Evolutionary conservation across 306 rosid species (phyloP).

Genomic region (Rosa chinensis): DNA sequence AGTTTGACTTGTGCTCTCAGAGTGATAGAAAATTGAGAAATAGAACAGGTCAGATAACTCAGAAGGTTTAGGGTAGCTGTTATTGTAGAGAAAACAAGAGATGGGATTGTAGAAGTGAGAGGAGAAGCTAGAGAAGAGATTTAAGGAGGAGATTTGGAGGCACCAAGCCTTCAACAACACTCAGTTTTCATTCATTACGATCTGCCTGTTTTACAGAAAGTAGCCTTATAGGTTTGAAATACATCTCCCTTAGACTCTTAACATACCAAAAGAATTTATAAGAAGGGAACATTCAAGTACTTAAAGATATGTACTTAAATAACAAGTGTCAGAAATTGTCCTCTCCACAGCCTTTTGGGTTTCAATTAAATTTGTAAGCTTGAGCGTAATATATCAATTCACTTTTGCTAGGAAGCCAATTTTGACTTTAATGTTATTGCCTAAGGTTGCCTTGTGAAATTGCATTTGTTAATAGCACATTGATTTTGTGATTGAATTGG

Average conservation of each 20-base stretch:
- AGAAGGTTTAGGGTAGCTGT: neutral
- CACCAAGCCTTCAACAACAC: neutral
- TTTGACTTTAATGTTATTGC: neutral
- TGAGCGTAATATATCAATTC: neutral
- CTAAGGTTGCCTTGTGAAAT: no score
- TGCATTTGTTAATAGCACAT: neutral
- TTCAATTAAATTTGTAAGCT: neutral
- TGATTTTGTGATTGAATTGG: conserved; percentile 16
- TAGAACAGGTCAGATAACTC: neutral
- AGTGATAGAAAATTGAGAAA: neutral
- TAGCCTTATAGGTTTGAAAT: neutral
- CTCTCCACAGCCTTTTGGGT: neutral
- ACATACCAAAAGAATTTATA: neutral
- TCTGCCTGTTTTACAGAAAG: neutral
- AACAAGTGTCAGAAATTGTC: neutral
- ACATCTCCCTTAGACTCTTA: neutral
- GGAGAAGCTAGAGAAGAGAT: conserved; percentile 2
- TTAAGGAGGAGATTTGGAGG: neutral
- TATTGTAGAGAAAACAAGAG: neutral
- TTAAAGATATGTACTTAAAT: neutral
- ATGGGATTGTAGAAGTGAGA: neutral
- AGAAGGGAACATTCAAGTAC: neutral
- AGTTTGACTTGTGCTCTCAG: neutral
- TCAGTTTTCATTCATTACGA: neutral
- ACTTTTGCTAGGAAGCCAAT: neutral